Base-by-base conservation (phyloP, 2,329 filamentous ascomycete genomes). In the Chrysoporthe puriensis region DNA sequence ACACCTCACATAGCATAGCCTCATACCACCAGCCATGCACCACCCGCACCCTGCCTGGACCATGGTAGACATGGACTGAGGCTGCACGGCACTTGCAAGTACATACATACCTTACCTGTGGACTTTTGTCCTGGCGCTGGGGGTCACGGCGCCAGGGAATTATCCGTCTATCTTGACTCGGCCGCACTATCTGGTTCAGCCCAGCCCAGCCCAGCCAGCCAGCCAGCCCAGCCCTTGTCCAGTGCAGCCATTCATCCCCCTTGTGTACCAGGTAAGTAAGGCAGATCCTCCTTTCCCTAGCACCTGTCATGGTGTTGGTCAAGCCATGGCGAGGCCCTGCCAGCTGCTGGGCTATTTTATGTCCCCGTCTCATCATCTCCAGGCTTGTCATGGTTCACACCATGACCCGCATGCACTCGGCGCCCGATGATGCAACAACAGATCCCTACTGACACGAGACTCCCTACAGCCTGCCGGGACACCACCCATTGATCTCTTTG, bases 1-100 rank as follows among this genome's bases (percentile, higher is more conserved):
- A 42, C 36, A 43, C 40, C 54, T 36, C 54, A 58, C 54, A 36
- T 42, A n/a, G 54, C 54, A 58, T 34, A 59, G 57, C 40, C 57
- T 42, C 32, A 54, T 54, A 32, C 26, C 50, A 16, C 21, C 48
- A 52, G 48, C 26, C 50, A 32, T 54, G 50, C 50, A 54, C 50
- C 50, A 26, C 50, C 50, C 2, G 21, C 32, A 21, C 50, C 32
- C 50, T 5, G 50, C 32, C 26, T 21, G 32, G 50, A 54, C 32
- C 50, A 13, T 54, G 21, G 26, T 32, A 54, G 50, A 34, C 21
- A 54, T 54, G 50, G 50, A 32, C 32, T 54, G 26, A 54, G 50
- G 4, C 26, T 26, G 50, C 34, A 21, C 40, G 36, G 9, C 54
- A 57, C n/a, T 40, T 21, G 13, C 48, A 26, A 21, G 21, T 52